Evolutionary conservation across 2,329 filamentous ascomycete species (phyloP), one percentile per base, ranked within the genome.

Genomic region (Emergomyces pasteurianus): DNA sequence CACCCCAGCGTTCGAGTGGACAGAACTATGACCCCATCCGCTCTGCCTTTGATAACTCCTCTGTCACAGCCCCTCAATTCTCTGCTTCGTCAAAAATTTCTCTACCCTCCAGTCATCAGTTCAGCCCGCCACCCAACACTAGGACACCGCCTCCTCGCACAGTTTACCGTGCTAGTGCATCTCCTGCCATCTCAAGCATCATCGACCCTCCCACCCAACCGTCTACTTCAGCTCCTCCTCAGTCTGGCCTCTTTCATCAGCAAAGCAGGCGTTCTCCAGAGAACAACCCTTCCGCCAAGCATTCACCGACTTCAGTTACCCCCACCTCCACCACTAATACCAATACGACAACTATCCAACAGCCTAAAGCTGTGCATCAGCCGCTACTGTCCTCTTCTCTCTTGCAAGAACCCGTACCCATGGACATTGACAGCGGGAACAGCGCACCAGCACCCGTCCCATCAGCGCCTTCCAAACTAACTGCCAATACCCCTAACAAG

Each of bases 1-100:
- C 67, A 14, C 67, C 73, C 9, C 76, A 79, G 56, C 79, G 87
- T 57, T 86, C 86, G 16, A 88, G 88, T 68, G 87, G 90, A 50
- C 89, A 90, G 69, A 90, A 88, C 68, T 96, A 94, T 75, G 92
- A 96, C 72, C 92, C 92, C 0, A 91, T 96, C 65, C 84, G 92
- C 54, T 89, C 83, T 6, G 83, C 87, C n/a, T 88, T 82, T 53
- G 67, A 72, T 67, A 68, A 75, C 58, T 65, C 73, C 63, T 67
- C 74, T 50, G 68, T 72, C 69, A 62, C 74, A 58, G 66, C 72
- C 65, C 62, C 75, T 69, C 67, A 75, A 63, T 60, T 71, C 67
- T 58, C 71, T 71, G 61, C 73, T 71, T n/a, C 74, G 12, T 56
- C 54, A 16, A 56, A 56, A 31, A 40, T 56, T 10, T 71, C 67